Conservation (phyloP, 73 alveolate genomes). For the Uronychia setigera region DNA sequence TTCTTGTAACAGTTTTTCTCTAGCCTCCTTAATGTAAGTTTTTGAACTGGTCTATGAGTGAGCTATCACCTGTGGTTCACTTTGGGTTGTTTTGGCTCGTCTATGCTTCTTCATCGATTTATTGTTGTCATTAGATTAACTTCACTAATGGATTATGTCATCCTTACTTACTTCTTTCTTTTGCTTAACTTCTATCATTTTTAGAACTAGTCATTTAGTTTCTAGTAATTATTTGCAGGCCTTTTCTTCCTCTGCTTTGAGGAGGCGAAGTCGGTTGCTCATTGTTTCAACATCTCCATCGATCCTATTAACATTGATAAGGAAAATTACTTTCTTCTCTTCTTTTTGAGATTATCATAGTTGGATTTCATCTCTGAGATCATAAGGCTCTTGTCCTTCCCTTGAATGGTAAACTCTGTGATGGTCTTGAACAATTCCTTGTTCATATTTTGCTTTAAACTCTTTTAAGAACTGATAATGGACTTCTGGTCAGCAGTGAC, state of each 20-base stretch:
- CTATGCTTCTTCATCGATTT: background rate
- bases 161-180: background rate
- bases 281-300: background rate
- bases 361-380: background rate
- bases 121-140: background rate
- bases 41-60: background rate
- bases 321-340: background rate
- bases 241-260: background rate
- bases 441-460: no score
- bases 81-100: no score
- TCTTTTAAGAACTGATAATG: no score
- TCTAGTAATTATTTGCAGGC: background rate
- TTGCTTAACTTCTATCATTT: background rate
- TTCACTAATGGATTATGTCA: background rate
- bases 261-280: background rate
- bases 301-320: background rate
- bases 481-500: no score
- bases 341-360: background rate
- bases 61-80: conserved; percentile 1
- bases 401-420: no score
- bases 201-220: background rate
- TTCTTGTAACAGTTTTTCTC: background rate
- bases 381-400: no score
- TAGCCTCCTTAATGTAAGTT: background rate
- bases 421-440: no score